Percentiles rank a stretch among this genome's conserved stretches.
phyloP scores from a whole-genome alignment of 805 yeast genomes.

The Candida caryicola region DNA sequence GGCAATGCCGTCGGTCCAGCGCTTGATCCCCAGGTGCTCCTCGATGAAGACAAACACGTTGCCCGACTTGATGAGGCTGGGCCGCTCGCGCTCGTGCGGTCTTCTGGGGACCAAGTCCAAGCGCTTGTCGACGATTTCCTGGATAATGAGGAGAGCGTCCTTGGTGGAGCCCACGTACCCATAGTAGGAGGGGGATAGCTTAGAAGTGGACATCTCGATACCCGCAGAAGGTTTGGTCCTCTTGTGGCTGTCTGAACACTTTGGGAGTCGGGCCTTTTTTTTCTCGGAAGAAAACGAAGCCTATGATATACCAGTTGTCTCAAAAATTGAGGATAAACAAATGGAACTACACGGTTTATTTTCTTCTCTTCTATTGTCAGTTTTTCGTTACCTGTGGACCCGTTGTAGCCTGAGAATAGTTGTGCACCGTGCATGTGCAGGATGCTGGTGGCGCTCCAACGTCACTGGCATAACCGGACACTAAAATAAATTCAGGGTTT shows the following conservation, averaged over 20 bases:
- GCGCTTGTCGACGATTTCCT: slow-evolving; percentile 65
- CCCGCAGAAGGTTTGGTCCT: no score
- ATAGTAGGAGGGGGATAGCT: slow-evolving; percentile 52
- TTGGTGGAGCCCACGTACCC: slow-evolving; percentile 80
- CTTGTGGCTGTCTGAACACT: no score
- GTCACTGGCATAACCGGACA: neutral
- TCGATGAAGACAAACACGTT: slow-evolving; percentile 83
- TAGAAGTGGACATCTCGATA: slow-evolving; percentile 10
- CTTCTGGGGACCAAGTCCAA: slow-evolving; percentile 67
- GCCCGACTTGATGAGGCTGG: slow-evolving; percentile 66
- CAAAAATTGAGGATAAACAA: neutral
- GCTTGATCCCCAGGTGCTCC: slow-evolving; percentile 74
- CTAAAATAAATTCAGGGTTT: no score
- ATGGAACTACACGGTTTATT: neutral
- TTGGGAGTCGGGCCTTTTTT: no score
- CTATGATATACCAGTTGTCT: neutral
- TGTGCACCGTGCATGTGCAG: neutral
- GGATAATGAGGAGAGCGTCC: slow-evolving; percentile 79
- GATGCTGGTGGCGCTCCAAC: neutral
- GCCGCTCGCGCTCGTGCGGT: slow-evolving; percentile 77
- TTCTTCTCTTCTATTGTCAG: neutral
- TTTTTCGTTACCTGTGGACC: neutral
- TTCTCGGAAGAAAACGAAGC: neutral
- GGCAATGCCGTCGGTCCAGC: slow-evolving; percentile 96
- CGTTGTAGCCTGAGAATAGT: neutral